Evolutionary conservation across 2,329 filamentous ascomycete genomes (phyloP), one percentile per base, ranked within the genome.

Genomic region (Penicillium sp.): DNA sequence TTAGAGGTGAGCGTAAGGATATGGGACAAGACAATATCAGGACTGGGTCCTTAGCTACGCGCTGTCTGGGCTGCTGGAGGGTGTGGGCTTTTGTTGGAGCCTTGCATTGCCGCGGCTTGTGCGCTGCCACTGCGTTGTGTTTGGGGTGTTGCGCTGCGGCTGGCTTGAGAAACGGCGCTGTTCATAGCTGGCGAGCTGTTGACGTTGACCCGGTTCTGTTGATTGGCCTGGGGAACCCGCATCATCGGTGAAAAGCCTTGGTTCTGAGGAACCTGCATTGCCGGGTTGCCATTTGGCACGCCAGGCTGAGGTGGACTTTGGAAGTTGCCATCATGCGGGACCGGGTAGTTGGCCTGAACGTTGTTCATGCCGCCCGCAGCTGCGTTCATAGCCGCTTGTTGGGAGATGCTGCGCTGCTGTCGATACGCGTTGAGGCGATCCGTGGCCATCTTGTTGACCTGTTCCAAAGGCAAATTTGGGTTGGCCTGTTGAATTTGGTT

Each of bases 171-270:
- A 45, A 71, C 69, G 36, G 69, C 69, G 43, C 72, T 74, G 57
- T 74, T 76, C 69, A 78, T 70, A 10, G 72, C 74, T n/a, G 75
- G 74, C 4, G 74, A 76, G 51, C 67, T 72, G 41, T 63, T 70
- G 45, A 73, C 67, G 10, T 65, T 68, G 31, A 70, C 65, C 6
- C 73, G 71, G 49, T 68, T 74, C 51, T 70, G 72, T 55, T 74
- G 77, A 33, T 70, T 68, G 16, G 70, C 65, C 59, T 81, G 79
- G 29, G 80, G 75, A 46, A 78, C 76, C 38, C 78, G 74, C 71
- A 81, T 74, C 70, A 80, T 76, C n/a, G 79, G 78, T 33, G 79
- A 79, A 60, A 78, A 81, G 16, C 76, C 70, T 59, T 79, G 78
- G 21, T 76, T 66, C 58, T 80, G 78, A 48, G 75, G 71, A 26